These are phyloP conservation scores for Coelastrella sp. DNA, from an alignment of 139 green algal species.

Conservation along the genomic window DNA sequence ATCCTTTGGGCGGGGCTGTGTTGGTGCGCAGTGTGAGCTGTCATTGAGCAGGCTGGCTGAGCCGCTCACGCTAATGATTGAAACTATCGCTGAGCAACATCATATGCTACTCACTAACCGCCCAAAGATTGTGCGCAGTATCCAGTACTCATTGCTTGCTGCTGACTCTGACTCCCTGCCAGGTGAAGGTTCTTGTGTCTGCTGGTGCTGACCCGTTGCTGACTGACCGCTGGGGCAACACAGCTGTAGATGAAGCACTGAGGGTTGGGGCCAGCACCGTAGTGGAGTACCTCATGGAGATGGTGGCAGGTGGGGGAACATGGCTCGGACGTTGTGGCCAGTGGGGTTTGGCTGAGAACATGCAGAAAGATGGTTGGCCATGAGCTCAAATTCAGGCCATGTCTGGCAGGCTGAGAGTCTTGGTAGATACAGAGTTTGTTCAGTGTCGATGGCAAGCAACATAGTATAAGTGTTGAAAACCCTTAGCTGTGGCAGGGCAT, in stretches of 20 bases:
- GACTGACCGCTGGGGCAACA: background rate
- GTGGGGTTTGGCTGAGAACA: too few relatives aligned
- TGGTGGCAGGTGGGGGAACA: background rate
- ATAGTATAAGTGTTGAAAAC: too few relatives aligned
- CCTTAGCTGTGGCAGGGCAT: too few relatives aligned
- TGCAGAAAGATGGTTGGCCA: too few relatives aligned
- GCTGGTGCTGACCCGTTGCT: background rate
- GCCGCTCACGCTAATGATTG: background rate
- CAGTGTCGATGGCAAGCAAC: too few relatives aligned
- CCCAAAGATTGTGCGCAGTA: background rate
- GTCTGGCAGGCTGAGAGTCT: too few relatives aligned
- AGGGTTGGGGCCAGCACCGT: background rate
- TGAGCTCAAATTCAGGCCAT: too few relatives aligned
- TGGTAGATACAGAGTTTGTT: too few relatives aligned
- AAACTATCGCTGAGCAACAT: background rate
- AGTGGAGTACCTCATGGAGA: background rate
- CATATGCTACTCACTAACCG: background rate
- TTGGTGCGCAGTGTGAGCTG: too few relatives aligned
- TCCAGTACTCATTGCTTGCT: background rate
- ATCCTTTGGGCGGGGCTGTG: too few relatives aligned
- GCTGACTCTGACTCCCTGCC: background rate
- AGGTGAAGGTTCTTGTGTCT: conserved; percentile 22
- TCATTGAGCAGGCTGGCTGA: too few relatives aligned
- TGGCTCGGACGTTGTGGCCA: too few relatives aligned
- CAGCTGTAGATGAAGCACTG: conserved; percentile 17